Conservation (phyloP, 257 asterid genomes). For the Striga asiatica region DNA sequence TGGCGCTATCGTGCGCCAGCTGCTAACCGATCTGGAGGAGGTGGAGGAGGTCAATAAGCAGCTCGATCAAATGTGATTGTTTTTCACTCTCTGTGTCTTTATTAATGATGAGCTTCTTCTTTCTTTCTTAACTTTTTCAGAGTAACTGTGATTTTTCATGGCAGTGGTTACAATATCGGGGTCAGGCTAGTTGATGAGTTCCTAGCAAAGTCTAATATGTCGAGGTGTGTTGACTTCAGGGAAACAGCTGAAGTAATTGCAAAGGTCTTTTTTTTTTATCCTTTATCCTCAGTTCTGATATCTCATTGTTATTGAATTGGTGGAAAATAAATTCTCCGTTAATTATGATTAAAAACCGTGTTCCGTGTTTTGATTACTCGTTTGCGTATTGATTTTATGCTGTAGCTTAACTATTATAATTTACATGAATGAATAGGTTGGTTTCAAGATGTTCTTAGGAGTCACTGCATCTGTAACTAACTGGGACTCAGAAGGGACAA, state of each 20-base stretch:
- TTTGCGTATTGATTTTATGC: background rate
- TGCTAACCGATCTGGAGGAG: conserved; percentile 94
- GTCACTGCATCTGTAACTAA: no score
- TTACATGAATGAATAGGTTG: no score
- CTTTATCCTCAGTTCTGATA: background rate
- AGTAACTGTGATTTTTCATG: conserved; percentile 8
- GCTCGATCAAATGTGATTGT: conserved; percentile 79
- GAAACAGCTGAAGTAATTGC: conserved; percentile 98
- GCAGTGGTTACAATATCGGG: conserved; percentile 91
- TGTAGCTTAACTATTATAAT: no score
- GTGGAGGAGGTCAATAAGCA: conserved; percentile 96
- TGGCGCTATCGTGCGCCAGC: conserved; percentile 92
- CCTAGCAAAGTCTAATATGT: conserved; percentile 78
- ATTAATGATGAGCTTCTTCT: no score
- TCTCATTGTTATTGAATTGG: conserved; percentile 12
- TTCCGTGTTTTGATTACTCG: background rate
- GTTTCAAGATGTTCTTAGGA: no score
- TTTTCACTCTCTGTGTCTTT: background rate
- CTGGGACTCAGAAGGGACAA: background rate
- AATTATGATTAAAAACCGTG: background rate
- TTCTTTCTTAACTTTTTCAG: background rate
- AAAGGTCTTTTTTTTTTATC: conserved; percentile 63
- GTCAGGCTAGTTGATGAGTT: conserved; percentile 82
- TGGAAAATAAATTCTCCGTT: background rate
- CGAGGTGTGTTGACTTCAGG: conserved; percentile 85